phyloP scores from a whole-genome alignment of 176 grass and related monocot species.

The Oryza glumipatula region DNA sequence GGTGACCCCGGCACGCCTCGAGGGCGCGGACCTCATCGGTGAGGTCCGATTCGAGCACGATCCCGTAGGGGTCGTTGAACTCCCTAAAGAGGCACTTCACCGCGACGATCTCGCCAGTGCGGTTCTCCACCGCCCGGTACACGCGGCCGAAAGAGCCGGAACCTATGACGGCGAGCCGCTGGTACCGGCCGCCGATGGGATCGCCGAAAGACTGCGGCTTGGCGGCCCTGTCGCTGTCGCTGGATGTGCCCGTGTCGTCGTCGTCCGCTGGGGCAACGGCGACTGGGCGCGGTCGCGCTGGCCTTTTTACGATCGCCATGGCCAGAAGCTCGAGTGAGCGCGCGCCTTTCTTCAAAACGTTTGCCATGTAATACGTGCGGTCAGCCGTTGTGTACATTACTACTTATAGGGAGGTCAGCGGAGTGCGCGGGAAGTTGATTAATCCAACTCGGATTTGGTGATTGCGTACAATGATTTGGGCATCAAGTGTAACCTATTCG shows the following conservation, averaged over 20 bases:
- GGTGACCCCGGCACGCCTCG: neutral
- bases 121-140: neutral
- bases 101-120: neutral
- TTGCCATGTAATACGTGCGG: too few species aligned
- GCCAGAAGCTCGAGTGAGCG: neutral
- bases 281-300: too few species aligned
- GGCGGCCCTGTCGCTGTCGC: too few species aligned
- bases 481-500: too few species aligned
- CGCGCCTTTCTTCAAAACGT: too few species aligned
- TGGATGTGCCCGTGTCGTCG: too few species aligned
- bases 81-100: neutral
- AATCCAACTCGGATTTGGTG: too few species aligned
- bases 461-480: too few species aligned
- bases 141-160: neutral
- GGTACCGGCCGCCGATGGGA: neutral
- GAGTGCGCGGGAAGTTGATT: neutral
- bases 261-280: neutral
- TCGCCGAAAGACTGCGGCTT: neutral
- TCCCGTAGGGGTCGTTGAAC: neutral
- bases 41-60: neutral
- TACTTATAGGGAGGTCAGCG: too few species aligned
- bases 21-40: neutral
- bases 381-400: too few species aligned
- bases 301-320: neutral
- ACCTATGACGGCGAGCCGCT: neutral